Evolutionary conservation across 176 grass and related monocot species (phyloP), one percentile per base, ranked within the genome.

Genomic region (Zea mays): DNA sequence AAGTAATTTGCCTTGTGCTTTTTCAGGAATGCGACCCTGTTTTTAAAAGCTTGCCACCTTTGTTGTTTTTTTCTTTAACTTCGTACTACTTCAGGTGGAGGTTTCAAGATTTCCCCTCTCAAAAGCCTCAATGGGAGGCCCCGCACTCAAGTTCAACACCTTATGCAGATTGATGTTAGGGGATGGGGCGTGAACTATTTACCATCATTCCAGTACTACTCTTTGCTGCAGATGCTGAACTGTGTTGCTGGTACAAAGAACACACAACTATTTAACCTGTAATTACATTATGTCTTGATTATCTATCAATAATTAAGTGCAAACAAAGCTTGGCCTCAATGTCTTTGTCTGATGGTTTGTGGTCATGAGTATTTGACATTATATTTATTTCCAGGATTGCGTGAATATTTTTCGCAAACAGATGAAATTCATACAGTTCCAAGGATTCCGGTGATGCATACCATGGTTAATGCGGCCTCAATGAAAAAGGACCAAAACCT

Each of bases 81-180:
- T 76, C 10, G 21, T 76, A 71, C 72, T 80, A 57, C 1, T 78
- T 65, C 81, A 98, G 95, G 95, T 98, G 95, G 95, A 70, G 95
- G 95, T 48, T 98, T 98, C 62, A 98, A 92, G 80, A 98, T 98
- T 79, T 92, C 91, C 72, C 95, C 95, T 82, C 87, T 98, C 74
- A 94, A 90, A 86, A 41, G 69, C 64, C 66, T 88, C 51, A 81
- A 92, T 59, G 89, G 95, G 17, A 94, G 78, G 71, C 87, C 81
- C 3, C 81, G 87, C 48, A 88, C 95, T 67, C 95, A 98, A 86
- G 95, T 98, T 69, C 91, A 98, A 79, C 83, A 98, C 73, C 87
- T 98, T 86, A 98, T 98, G 89, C 95, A 98, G 85, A 94, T 98
- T 84, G 95, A 98, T 88, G 79, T 98, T 33, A 98, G 90, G 67